Conservation (phyloP, 2,329 filamentous ascomycete species). For the Knoxdaviesia capensis region DNA sequence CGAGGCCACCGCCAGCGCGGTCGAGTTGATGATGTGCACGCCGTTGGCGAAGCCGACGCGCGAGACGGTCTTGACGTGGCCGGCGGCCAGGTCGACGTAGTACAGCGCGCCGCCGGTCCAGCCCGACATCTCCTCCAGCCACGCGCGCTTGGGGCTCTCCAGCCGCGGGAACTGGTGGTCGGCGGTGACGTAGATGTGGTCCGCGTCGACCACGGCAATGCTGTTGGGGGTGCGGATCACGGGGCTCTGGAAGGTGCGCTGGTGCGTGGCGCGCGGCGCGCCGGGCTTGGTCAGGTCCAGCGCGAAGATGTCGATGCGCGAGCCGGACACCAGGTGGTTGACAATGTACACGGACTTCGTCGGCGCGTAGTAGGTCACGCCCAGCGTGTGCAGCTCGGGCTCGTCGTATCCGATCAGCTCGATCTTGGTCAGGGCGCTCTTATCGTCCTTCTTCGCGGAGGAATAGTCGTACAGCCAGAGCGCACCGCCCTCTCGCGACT, state of each 20-base stretch:
- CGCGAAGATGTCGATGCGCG: constrained; percentile 18
- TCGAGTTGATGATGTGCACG: constrained; percentile 17
- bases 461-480: constrained; percentile 18
- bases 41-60: constrained; percentile 20
- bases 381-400: constrained; percentile 18
- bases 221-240: constrained; percentile 19
- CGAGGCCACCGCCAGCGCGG: constrained; percentile 17
- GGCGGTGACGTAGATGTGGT: constrained; percentile 21
- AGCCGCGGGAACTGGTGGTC: constrained; percentile 15
- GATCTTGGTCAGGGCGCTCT: constrained; percentile 8
- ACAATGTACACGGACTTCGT: constrained; percentile 15
- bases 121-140: constrained; percentile 14
- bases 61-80: constrained; percentile 8
- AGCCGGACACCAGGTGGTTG: constrained; percentile 15
- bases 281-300: constrained; percentile 12
- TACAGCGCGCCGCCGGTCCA: constrained; percentile 15
- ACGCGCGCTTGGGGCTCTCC: constrained; percentile 9
- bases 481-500: background rate
- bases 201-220: constrained; percentile 13
- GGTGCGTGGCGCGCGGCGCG: constrained; percentile 13
- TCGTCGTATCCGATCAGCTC: constrained; percentile 7
- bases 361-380: constrained; percentile 16
- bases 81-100: constrained; percentile 10
- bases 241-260: constrained; percentile 16
- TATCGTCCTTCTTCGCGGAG: constrained; percentile 3